A percentile compares a stretch with the other conserved stretches of the same genome.
Evolutionary conservation across 495 filamentous ascomycete genomes (phyloP).

Genomic region (Rhizodiscina lignyota): DNA sequence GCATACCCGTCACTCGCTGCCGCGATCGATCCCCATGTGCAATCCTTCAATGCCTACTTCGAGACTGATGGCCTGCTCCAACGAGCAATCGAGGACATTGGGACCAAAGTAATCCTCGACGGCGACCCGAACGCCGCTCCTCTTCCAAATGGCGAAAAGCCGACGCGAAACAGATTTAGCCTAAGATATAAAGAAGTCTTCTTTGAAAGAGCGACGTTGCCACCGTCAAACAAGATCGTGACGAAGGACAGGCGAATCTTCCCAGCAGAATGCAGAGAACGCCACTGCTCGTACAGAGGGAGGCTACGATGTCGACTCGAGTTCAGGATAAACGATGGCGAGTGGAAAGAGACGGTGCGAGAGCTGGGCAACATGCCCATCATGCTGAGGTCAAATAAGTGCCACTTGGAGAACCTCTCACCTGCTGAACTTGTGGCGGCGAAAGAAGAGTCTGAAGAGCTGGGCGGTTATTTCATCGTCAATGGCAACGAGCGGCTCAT

Average conservation of each 20-base stretch:
- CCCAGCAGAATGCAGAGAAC: slow-evolving; percentile 85
- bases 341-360: slow-evolving; percentile 59
- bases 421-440: slow-evolving; percentile 64
- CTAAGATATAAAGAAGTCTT: slow-evolving; percentile 62
- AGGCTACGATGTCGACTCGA: slow-evolving; percentile 67
- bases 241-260: slow-evolving; percentile 63
- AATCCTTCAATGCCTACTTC: slow-evolving; percentile 93
- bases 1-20: slow-evolving; percentile 75
- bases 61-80: slow-evolving; percentile 52
- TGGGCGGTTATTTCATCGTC: slow-evolving; percentile 88
- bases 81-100: slow-evolving; percentile 70
- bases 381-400: slow-evolving; percentile 83
- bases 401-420: slow-evolving; percentile 71
- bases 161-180: slow-evolving; percentile 46
- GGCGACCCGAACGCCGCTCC: slow-evolving; percentile 38
- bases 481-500: slow-evolving; percentile 96
- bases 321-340: slow-evolving; percentile 69
- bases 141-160: slow-evolving; percentile 18
- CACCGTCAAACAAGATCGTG: slow-evolving; percentile 62
- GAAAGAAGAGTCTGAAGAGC: slow-evolving; percentile 86
- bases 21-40: slow-evolving; percentile 74
- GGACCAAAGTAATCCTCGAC: slow-evolving; percentile 73
- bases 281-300: slow-evolving; percentile 82
- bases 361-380: slow-evolving; percentile 82
- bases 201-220: slow-evolving; percentile 58